Percentiles rank a stretch among this genome's conserved stretches.
phyloP scores from a whole-genome alignment of 495 filamentous ascomycete species.

The Xylaria bambusicola region DNA sequence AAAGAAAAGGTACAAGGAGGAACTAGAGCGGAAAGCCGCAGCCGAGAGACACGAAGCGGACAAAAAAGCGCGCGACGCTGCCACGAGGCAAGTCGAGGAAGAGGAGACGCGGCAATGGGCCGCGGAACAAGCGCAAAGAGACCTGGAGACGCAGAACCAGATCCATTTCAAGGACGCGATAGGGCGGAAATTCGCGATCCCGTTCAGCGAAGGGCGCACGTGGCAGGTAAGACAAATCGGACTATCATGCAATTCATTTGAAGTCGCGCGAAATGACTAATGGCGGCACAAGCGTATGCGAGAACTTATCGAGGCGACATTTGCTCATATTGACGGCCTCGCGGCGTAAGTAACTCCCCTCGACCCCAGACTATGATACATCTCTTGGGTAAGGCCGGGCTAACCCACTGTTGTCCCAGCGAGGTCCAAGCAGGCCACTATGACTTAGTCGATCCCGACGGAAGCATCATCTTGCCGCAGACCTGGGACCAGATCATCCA shows the following conservation, averaged over 20 bases:
- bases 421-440: conserved; percentile 48
- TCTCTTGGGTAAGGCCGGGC: too few relatives aligned
- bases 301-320: conserved; percentile 48
- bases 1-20: conserved; percentile 1
- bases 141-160: conserved; percentile 40
- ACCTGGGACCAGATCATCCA: conserved; percentile 51
- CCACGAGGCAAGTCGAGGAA: neutral
- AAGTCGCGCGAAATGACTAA: neutral
- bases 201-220: conserved; percentile 59
- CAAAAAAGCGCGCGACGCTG: conserved; percentile 32
- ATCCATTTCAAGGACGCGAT: conserved; percentile 66
- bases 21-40: conserved; percentile 18
- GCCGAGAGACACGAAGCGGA: conserved; percentile 35
- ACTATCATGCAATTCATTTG: neutral
- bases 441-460: conserved; percentile 47
- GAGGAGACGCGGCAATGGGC: conserved; percentile 3
- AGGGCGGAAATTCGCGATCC: conserved; percentile 63
- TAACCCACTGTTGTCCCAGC: too few relatives aligned
- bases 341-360: conserved; percentile 22
- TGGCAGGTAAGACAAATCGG: conserved; percentile 53
- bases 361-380: too few relatives aligned
- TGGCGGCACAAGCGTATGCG: conserved; percentile 52
- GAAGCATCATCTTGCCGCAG: conserved; percentile 49
- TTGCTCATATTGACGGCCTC: conserved; percentile 45
- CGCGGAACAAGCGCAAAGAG: conserved; percentile 3